Evolutionary conservation across 2,329 filamentous ascomycete genomes (phyloP).

Genomic region (Rachicladosporium sp.): DNA sequence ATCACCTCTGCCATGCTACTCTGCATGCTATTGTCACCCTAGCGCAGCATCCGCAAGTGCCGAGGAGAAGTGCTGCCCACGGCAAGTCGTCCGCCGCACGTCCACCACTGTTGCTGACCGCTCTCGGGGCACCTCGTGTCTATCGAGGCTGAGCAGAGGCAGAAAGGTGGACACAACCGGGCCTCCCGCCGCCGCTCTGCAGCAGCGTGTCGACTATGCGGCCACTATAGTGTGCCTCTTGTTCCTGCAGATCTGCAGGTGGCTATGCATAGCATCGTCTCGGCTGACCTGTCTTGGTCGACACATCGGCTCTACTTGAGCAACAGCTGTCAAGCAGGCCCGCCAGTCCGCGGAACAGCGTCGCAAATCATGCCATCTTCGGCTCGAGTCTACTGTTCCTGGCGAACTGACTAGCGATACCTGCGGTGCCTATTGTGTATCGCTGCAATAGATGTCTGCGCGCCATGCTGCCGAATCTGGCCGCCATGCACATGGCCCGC

Average conservation of each 20-base stretch:
- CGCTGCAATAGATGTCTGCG: conserved; percentile 1
- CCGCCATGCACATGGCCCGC: background rate
- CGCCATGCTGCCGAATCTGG: background rate
- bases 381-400: background rate
- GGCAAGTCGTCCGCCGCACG: too few relatives aligned
- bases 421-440: conserved; percentile 2
- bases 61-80: too few relatives aligned
- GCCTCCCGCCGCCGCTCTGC: too few relatives aligned
- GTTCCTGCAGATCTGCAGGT: conserved; percentile 6
- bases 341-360: conserved; percentile 3
- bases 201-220: too few relatives aligned
- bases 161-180: too few relatives aligned
- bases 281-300: background rate
- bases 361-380: conserved; percentile 3
- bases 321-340: background rate
- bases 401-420: background rate
- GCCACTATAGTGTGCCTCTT: background rate
- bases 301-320: conserved; percentile 3
- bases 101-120: too few relatives aligned
- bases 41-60: too few relatives aligned
- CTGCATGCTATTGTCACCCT: too few relatives aligned
- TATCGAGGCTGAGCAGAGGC: too few relatives aligned
- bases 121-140: too few relatives aligned
- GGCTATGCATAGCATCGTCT: conserved; percentile 1
- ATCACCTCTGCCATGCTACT: too few relatives aligned